A percentile compares a stretch with the other conserved stretches of the same genome.
These are phyloP conservation scores for Ophiocordyceps camponoti-leonardi DNA, from an alignment of 2,329 filamentous ascomycete species.

Conservation along the genomic window DNA sequence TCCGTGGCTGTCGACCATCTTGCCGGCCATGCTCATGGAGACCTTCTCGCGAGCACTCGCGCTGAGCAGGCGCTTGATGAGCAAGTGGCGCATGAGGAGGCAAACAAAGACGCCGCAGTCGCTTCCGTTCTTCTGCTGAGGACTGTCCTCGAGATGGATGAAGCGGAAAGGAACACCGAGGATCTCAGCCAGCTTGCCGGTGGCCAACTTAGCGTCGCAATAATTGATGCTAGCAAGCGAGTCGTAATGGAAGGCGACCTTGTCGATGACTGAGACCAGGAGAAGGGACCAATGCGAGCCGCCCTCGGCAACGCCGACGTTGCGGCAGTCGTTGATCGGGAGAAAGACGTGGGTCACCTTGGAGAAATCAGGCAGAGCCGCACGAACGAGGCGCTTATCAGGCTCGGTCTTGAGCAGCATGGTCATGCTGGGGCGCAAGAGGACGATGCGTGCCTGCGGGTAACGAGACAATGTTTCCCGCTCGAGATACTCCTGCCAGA, in stretches of 20 bases:
- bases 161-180: constrained; percentile 54
- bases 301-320: constrained; percentile 63
- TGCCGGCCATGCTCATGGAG: constrained; percentile 81
- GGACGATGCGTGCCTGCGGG: constrained; percentile 69
- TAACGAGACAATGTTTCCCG: constrained; percentile 69
- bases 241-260: constrained; percentile 94
- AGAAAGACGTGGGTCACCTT: constrained; percentile 85
- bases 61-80: constrained; percentile 65
- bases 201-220: constrained; percentile 51
- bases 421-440: constrained; percentile 83
- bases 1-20: constrained; percentile 62
- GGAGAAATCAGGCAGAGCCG: constrained; percentile 65
- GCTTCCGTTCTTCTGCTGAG: constrained; percentile 79
- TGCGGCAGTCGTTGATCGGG: constrained; percentile 78
- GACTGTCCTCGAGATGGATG: constrained; percentile 67
- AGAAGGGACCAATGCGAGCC: constrained; percentile 92
- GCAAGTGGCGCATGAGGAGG: constrained; percentile 83
- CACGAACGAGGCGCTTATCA: constrained; percentile 35
- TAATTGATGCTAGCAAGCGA: constrained; percentile 63
- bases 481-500: constrained; percentile 97
- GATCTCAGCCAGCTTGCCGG: constrained; percentile 50
- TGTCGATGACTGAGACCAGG: constrained; percentile 74
- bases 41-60: constrained; percentile 74
- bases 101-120: constrained; percentile 97
- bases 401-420: constrained; percentile 72